phyloP scores from a whole-genome alignment of 305 asterid genomes.

The Rubia occidens region DNA sequence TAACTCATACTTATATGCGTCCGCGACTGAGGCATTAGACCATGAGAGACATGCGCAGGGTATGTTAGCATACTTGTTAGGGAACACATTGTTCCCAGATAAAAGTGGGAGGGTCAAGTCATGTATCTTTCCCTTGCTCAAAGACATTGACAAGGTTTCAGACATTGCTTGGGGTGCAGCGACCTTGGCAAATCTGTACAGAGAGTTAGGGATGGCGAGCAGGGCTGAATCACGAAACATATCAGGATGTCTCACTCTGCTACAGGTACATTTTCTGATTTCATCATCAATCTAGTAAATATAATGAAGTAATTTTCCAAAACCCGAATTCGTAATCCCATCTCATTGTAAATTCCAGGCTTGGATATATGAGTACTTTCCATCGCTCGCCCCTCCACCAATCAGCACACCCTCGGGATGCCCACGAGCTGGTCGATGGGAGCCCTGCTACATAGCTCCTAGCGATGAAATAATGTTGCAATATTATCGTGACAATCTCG shows the following conservation, averaged over 20 bases:
- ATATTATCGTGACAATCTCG: neutral
- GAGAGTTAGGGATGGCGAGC: conserved; percentile 1
- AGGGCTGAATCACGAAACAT: neutral
- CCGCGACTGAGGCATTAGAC: neutral
- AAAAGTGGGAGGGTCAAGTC: neutral
- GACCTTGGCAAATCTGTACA: neutral
- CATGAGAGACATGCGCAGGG: neutral
- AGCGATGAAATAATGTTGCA: neutral
- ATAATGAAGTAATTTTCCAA: too few relatives aligned
- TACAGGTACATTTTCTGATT: neutral
- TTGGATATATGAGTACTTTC: neutral
- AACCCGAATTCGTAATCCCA: too few relatives aligned
- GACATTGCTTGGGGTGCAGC: neutral
- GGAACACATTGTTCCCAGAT: neutral
- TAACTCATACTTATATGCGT: neutral
- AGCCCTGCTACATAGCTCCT: neutral
- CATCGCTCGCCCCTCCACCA: neutral
- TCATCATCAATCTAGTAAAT: neutral
- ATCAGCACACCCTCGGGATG: neutral
- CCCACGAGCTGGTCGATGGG: neutral
- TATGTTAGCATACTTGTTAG: neutral
- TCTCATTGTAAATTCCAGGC: neutral
- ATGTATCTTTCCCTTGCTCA: neutral
- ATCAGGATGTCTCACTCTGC: neutral
- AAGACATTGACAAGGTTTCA: neutral